Conservation (phyloP, 495 filamentous ascomycete genomes). For the Talaromyces trachyspermus region DNA sequence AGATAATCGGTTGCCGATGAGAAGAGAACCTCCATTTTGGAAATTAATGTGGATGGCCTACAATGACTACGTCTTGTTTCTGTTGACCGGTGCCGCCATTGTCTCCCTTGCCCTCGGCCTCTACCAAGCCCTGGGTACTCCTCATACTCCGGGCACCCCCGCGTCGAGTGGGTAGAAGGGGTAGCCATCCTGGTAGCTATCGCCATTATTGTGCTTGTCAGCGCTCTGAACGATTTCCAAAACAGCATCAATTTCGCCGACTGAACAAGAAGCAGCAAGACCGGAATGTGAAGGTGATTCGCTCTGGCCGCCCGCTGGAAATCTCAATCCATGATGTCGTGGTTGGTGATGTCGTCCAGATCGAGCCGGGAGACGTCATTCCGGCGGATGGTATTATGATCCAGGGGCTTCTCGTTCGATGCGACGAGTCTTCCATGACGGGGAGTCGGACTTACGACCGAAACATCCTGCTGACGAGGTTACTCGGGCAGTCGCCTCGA, state of each 20-base stretch:
- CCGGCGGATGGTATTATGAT: conserved; percentile 55
- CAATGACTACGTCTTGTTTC: conserved; percentile 77
- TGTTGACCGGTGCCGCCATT: conserved; percentile 65
- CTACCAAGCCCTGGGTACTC: conserved; percentile 54
- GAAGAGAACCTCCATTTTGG: conserved; percentile 65
- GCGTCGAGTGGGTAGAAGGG: conserved; percentile 73
- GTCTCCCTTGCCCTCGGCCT: conserved; percentile 66
- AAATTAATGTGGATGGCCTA: conserved; percentile 78
- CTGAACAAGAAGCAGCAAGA: conserved; percentile 75
- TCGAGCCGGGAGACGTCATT: conserved; percentile 69
- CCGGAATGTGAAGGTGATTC: conserved; percentile 66
- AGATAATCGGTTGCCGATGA: conserved; percentile 66
- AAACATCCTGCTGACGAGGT: too few species aligned
- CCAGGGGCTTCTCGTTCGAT: conserved; percentile 57
- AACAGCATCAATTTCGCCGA: conserved; percentile 71
- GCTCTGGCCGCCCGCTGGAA: conserved; percentile 66
- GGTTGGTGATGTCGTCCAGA: conserved; percentile 64
- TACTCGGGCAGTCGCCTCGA: too few species aligned
- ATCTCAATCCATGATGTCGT: conserved; percentile 66
- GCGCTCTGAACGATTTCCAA: conserved; percentile 70
- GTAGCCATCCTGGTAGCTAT: conserved; percentile 74
- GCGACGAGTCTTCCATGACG: conserved; percentile 63
- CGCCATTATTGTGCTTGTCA: conserved; percentile 66
- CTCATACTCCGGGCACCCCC: conserved; percentile 30
- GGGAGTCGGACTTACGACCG: too few species aligned